Conservation (phyloP, 495 filamentous ascomycete species). For the Filosporella fistucella region DNA sequence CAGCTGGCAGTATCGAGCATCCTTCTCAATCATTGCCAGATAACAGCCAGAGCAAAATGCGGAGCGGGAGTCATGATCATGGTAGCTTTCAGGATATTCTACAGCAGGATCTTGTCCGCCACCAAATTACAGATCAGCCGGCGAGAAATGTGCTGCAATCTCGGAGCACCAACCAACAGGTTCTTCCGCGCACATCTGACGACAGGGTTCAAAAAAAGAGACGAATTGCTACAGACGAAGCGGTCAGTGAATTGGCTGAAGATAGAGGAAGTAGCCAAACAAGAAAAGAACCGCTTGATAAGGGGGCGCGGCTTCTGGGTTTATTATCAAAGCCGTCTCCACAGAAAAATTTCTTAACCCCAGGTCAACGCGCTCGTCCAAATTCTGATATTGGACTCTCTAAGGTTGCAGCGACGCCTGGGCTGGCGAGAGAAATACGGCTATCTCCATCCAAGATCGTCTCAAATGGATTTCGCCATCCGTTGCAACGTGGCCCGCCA, state of each 20-base stretch:
- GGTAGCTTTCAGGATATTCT: background rate
- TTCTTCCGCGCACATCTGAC: slow-evolving; percentile 10
- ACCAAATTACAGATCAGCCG: background rate
- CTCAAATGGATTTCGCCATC: no score
- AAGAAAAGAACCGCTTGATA: background rate
- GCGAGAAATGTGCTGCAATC: slow-evolving; percentile 23
- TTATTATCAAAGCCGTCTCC: slow-evolving; percentile 18
- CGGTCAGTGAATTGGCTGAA: slow-evolving; percentile 12
- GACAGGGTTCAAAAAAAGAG: slow-evolving; percentile 12
- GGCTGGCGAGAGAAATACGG: background rate
- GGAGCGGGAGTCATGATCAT: slow-evolving; percentile 1
- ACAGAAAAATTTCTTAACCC: slow-evolving; percentile 7
- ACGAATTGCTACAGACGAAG: slow-evolving; percentile 13
- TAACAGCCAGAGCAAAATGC: no score
- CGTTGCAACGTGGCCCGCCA: no score
- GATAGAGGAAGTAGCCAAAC: slow-evolving; percentile 12
- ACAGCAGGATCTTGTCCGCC: background rate
- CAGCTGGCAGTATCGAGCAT: slow-evolving; percentile 5
- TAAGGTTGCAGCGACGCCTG: background rate
- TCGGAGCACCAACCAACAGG: slow-evolving; percentile 9
- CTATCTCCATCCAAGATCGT: no score
- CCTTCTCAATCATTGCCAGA: background rate
- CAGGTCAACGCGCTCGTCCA: no score
- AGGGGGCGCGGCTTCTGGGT: background rate
- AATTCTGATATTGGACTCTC: background rate